Evolutionary conservation across 2,329 filamentous ascomycete species (phyloP).

Genomic region (Gnomoniopsis sp.): DNA sequence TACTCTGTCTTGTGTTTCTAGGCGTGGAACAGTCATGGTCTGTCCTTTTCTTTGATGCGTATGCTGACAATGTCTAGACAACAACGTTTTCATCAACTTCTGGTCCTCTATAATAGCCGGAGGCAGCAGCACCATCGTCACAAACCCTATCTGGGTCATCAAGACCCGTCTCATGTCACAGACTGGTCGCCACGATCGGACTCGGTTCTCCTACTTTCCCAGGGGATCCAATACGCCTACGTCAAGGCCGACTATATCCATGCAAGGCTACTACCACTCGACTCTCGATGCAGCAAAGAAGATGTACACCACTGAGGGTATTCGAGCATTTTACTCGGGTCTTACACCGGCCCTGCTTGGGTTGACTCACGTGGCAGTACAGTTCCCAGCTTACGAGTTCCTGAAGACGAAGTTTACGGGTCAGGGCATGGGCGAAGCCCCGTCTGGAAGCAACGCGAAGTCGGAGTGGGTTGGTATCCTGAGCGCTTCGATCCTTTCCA

Average conservation of each 20-base stretch:
- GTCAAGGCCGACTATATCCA: conserved; percentile 49
- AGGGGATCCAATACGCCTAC: conserved; percentile 52
- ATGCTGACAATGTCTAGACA: conserved; percentile 48
- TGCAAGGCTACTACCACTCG: conserved; percentile 77
- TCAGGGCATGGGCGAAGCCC: conserved; percentile 74
- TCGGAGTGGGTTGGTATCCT: conserved; percentile 82
- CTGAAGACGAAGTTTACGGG: conserved; percentile 90
- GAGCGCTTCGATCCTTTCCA: conserved; percentile 86
- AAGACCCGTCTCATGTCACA: conserved; percentile 98
- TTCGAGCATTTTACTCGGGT: conserved; percentile 91
- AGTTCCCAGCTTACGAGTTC: conserved; percentile 94
- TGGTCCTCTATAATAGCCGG: conserved; percentile 90
- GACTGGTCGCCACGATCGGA: conserved; percentile 46
- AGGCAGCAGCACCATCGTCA: conserved; percentile 87
- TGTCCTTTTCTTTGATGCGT: conserved; percentile 6
- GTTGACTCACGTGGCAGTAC: conserved; percentile 91
- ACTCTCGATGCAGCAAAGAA: conserved; percentile 90
- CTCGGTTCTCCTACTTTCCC: conserved; percentile 42
- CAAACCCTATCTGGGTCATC: conserved; percentile 99
- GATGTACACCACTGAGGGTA: conserved; percentile 89
- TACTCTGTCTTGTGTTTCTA: background rate
- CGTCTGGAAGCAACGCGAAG: conserved; percentile 46
- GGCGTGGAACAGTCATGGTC: background rate
- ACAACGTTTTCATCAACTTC: conserved; percentile 74
- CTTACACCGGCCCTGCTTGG: conserved; percentile 89